phyloP scores from a whole-genome alignment of 1,284 basidiomycete species.

The Fomitopsis pinicola region DNA sequence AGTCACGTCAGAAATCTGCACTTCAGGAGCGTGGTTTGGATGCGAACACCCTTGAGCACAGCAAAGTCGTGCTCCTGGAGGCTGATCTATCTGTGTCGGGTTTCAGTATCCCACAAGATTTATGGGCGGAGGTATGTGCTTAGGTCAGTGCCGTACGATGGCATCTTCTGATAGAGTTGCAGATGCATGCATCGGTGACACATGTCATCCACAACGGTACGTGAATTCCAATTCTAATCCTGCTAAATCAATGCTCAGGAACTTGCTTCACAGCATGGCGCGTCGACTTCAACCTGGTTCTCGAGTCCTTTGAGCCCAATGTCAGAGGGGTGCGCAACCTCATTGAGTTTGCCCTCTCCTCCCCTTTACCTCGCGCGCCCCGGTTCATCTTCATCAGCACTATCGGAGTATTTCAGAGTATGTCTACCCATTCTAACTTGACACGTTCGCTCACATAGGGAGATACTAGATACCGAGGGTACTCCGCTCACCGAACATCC shows the following conservation, averaged over 20 bases:
- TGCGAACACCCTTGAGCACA: slow-evolving; percentile 11
- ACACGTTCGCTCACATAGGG: too few relatives aligned
- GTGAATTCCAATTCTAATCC: background rate
- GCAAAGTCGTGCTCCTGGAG: slow-evolving; percentile 28
- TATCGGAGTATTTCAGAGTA: too few relatives aligned
- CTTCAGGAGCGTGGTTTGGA: slow-evolving; percentile 25
- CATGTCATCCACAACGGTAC: slow-evolving; percentile 28
- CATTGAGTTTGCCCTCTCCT: too few relatives aligned
- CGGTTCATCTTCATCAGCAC: too few relatives aligned
- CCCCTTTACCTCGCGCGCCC: too few relatives aligned
- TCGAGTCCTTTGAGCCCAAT: slow-evolving; percentile 17
- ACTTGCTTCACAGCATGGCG: slow-evolving; percentile 32
- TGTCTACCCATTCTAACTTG: too few relatives aligned
- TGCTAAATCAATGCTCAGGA: slow-evolving; percentile 6
- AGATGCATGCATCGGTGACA: slow-evolving; percentile 21
- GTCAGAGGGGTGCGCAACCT: background rate
- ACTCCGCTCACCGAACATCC: too few relatives aligned
- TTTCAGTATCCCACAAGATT: slow-evolving; percentile 19
- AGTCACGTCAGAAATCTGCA: slow-evolving; percentile 19
- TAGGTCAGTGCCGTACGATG: slow-evolving; percentile 5
- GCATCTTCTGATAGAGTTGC: background rate
- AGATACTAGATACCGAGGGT: too few relatives aligned
- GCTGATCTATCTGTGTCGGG: slow-evolving; percentile 16
- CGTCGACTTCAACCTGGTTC: slow-evolving; percentile 30
- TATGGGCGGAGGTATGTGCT: slow-evolving; percentile 23